A percentile compares a stretch with the other conserved stretches of the same genome.
phyloP scores from a whole-genome alignment of 768 basidiomycete genomes.

The Pleurotus sapidus region DNA sequence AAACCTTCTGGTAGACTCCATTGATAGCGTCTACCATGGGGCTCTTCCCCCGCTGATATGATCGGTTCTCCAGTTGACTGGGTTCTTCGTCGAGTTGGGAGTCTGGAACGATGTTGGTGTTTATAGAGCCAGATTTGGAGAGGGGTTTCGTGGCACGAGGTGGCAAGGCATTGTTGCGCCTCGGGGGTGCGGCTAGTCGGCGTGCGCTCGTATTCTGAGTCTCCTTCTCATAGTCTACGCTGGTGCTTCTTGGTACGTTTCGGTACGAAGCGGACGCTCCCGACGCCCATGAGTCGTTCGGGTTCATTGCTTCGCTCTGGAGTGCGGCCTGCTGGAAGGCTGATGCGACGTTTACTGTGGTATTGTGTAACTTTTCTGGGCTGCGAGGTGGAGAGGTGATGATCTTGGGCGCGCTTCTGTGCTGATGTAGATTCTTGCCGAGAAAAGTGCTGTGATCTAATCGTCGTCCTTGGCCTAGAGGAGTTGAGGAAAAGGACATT shows the following conservation, averaged over 20 bases:
- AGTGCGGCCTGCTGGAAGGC: slow-evolving; percentile 75
- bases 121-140: slow-evolving; percentile 52
- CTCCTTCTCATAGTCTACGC: slow-evolving; percentile 76
- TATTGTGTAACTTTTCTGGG: slow-evolving; percentile 78
- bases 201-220: slow-evolving; percentile 51
- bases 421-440: slow-evolving; percentile 61
- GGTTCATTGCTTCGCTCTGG: slow-evolving; percentile 42
- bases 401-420: slow-evolving; percentile 45
- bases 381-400: slow-evolving; percentile 42
- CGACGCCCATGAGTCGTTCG: slow-evolving; percentile 69
- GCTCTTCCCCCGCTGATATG: slow-evolving; percentile 57
- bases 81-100: slow-evolving; percentile 58
- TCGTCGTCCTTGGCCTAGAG: slow-evolving; percentile 82
- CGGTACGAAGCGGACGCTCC: slow-evolving; percentile 44
- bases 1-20: slow-evolving; percentile 51
- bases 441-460: slow-evolving; percentile 79
- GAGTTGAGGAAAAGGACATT: slow-evolving; percentile 88
- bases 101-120: slow-evolving; percentile 51
- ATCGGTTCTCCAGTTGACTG: slow-evolving; percentile 18
- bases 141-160: slow-evolving; percentile 41
- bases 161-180: slow-evolving; percentile 28
- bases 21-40: slow-evolving; percentile 64
- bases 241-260: slow-evolving; percentile 66
- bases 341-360: slow-evolving; percentile 82
- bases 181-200: slow-evolving; percentile 64